Base-by-base conservation (phyloP, 495 filamentous ascomycete species). In the Xylaria grammica region DNA sequence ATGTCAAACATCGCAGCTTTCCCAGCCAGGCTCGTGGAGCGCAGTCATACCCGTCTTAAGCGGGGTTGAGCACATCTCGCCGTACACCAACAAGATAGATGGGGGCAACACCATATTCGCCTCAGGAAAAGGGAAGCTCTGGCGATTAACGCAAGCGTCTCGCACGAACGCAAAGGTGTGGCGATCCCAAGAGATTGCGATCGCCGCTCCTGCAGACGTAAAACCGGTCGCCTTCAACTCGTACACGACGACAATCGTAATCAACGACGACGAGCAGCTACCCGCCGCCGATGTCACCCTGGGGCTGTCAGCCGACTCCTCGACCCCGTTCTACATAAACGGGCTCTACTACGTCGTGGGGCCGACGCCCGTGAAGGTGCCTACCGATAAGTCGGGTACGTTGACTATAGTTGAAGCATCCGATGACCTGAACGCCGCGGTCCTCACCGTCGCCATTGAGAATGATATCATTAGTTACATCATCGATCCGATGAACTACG, bases 101-200 rank as follows among this genome's bases (percentile, higher is more conserved):
- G 59, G 59, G 15, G 59, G 59, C n/a, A 62, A 62, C 34, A 62
- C 59, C 24, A 22, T 62, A 29, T 62, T 62, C 50, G 59, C 46
- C 15, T 7, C 59, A 8, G 46, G 59, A 9, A 48, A 48, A 3
- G 46, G 59, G 5, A 53, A 62, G 20, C 26, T 62, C 45, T 48
- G 51, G 32, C 38, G 40, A 30, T 40, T 62, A 13, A 40, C 40
- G 20, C 59, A 62, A 22, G 45, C 59, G n/a, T 42, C 59, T 27
- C 32, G 51, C 38, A 62, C 45, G 1, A 48, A 40, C 34, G 32
- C 59, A 6, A 51, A 62, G 26, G 34, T 62, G 7, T 62, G 59
- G 59, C 45, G 46, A 8, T 50, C 48, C n/a, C 59, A 62, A 8
- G 30, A 51, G 20, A 52, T 62, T 11, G 13, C 30, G 24, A 27